Evolutionary conservation across 768 basidiomycete species (phyloP).

Genomic region (Imleria badia): DNA sequence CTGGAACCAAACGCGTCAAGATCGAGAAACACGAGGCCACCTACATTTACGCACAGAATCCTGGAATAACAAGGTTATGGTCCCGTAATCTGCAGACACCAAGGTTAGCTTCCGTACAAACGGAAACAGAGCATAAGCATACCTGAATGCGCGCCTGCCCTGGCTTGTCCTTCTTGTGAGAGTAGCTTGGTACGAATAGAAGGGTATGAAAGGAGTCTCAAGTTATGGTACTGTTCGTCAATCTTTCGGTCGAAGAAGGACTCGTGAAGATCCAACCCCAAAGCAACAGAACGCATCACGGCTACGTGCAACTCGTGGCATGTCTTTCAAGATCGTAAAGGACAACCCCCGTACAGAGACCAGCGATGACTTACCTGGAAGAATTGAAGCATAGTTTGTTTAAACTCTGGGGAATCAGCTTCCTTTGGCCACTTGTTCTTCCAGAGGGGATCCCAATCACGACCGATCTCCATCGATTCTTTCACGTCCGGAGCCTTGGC

Average conservation of each 20-base stretch:
- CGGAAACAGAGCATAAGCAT: background rate
- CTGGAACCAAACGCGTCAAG: constrained; percentile 28
- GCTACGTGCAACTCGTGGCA: constrained; percentile 74
- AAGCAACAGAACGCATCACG: constrained; percentile 84
- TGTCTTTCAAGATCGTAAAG: constrained; percentile 40
- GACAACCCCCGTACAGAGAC: background rate
- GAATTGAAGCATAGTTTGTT: constrained; percentile 71
- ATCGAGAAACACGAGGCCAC: background rate
- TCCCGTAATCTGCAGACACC: constrained; percentile 63
- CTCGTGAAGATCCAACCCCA: constrained; percentile 74
- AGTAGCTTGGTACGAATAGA: constrained; percentile 62
- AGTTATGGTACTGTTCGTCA: constrained; percentile 75
- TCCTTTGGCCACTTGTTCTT: constrained; percentile 81
- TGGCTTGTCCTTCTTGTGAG: constrained; percentile 63
- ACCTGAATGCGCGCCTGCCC: constrained; percentile 84
- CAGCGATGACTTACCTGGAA: constrained; percentile 48
- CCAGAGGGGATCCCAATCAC: constrained; percentile 77
- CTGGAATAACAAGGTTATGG: constrained; percentile 81
- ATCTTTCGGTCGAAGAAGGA: constrained; percentile 74
- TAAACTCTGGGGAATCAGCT: constrained; percentile 62
- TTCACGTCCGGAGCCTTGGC: constrained; percentile 76
- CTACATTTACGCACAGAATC: constrained; percentile 48
- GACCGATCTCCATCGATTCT: constrained; percentile 87
- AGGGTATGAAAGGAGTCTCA: constrained; percentile 80
- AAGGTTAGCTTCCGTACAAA: background rate